A percentile compares a stretch with the other conserved stretches of the same genome.
phyloP scores from a whole-genome alignment of 2,329 filamentous ascomycete species.

The Blastomyces gilchristii region DNA sequence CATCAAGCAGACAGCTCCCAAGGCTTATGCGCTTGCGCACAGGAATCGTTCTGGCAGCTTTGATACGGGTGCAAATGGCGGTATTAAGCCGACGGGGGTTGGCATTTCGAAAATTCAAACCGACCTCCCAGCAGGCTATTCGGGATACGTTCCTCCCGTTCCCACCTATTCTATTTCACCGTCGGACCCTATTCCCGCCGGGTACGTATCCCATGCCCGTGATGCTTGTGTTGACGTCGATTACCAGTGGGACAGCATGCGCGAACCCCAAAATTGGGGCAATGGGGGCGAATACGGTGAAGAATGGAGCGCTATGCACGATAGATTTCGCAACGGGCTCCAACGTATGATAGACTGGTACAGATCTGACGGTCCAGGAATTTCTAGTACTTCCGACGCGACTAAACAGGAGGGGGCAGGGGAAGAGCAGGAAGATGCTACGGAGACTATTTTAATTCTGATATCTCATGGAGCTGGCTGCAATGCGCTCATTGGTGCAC shows the following conservation, averaged over 20 bases:
- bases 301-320: conserved; percentile 94
- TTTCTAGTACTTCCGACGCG: conserved; percentile 1
- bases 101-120: conserved; percentile 27
- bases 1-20: conserved; percentile 24
- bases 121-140: conserved; percentile 21
- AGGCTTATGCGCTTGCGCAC: conserved; percentile 31
- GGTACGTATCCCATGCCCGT: conserved; percentile 81
- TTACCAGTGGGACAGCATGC: conserved; percentile 91
- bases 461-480: conserved; percentile 94
- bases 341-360: conserved; percentile 81
- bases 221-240: conserved; percentile 82
- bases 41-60: conserved; percentile 42
- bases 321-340: conserved; percentile 70
- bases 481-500: conserved; percentile 84
- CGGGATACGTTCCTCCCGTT: conserved; percentile 61
- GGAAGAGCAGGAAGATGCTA: conserved; percentile 44
- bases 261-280: conserved; percentile 67
- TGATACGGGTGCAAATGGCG: conserved; percentile 26
- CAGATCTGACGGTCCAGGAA: conserved; percentile 35
- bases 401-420: conserved; percentile 39
- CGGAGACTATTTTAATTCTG: conserved; percentile 70
- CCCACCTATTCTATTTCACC: conserved; percentile 75
- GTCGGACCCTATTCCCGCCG: conserved; percentile 70
- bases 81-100: conserved; percentile 15
- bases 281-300: conserved; percentile 80